phyloP scores from a whole-genome alignment of 352 stramenopile species.

The Phytophthora kernoviae region DNA sequence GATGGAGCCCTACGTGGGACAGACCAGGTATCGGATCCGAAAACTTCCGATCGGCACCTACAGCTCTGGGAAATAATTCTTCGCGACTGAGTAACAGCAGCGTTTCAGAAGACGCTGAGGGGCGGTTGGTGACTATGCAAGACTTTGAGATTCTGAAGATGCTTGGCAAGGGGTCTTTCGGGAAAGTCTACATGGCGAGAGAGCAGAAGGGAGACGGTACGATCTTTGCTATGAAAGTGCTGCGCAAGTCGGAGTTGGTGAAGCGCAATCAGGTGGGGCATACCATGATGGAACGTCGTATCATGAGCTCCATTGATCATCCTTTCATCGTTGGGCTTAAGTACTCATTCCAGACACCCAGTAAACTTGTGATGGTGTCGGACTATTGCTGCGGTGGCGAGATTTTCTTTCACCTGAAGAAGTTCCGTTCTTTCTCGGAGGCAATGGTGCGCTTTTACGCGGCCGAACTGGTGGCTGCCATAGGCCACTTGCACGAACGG shows the following conservation, averaged over 20 bases:
- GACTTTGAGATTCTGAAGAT: constrained; percentile 98
- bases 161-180: constrained; percentile 97
- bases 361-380: constrained; percentile 92
- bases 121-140: constrained; percentile 61
- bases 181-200: constrained; percentile 97
- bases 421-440: constrained; percentile 90
- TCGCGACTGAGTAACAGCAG: constrained; percentile 30
- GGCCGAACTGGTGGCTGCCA: constrained; percentile 92
- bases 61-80: constrained; percentile 22
- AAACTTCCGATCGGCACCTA: constrained; percentile 39
- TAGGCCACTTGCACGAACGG: constrained; percentile 90
- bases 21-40: constrained; percentile 29
- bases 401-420: constrained; percentile 93
- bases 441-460: constrained; percentile 92
- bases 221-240: constrained; percentile 90
- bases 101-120: constrained; percentile 24
- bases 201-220: constrained; percentile 75
- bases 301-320: constrained; percentile 93
- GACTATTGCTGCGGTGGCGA: constrained; percentile 91
- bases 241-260: constrained; percentile 88
- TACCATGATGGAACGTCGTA: constrained; percentile 88
- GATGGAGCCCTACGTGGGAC: constrained; percentile 37
- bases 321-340: constrained; percentile 97
- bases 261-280: constrained; percentile 89
- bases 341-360: constrained; percentile 91